Evolutionary conservation across 192 early-diverging fungal species (phyloP), one percentile per base, ranked within the genome.

Genomic region (Linderina pennispora): DNA sequence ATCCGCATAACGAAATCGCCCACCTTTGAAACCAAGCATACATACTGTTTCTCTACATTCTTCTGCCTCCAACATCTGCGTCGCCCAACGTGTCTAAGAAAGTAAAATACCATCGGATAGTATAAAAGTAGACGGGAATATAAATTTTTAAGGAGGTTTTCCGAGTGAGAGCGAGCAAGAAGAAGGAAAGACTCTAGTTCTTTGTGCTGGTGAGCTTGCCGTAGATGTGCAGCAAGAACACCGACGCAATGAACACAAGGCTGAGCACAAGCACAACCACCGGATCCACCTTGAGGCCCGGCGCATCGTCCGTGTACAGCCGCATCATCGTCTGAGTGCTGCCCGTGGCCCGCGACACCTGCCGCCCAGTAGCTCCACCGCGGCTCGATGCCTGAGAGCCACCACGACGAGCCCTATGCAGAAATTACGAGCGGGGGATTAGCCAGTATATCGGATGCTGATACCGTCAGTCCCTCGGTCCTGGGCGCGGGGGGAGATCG

Each of bases 161-260:
- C n/a, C n/a, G n/a, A n/a, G n/a, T n/a, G n/a, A n/a, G n/a, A n/a
- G n/a, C n/a, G n/a, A n/a, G n/a, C n/a, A n/a, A n/a, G n/a, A n/a
- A n/a, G n/a, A n/a, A n/a, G n/a, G n/a, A n/a, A n/a, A n/a, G n/a
- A n/a, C n/a, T n/a, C 39, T 58, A 62, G 23, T 44, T 53, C 58
- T 62, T 62, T 39, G 57, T 55, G 59, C 84, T 77, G 28, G 86
- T 84, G 46, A 88, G 80, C 55, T 90, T 90, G 61, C 91, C 91
- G 61, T 86, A 86, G 37, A 99, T 92, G 70, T 99, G 97, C 35
- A 99, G 85, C 53, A 93, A 76, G 61, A 99, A 99, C 21, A 99
- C 97, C 11, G 90, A 88, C 15, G 93, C 97, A 67, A 99, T 99
- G 59, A 97, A 99, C 17, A 91, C 89, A 54, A 99, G 80, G 35